These are phyloP conservation scores for Aspergillus ruber DNA, from an alignment of 2,329 filamentous ascomycete species.

Conservation along the genomic window DNA sequence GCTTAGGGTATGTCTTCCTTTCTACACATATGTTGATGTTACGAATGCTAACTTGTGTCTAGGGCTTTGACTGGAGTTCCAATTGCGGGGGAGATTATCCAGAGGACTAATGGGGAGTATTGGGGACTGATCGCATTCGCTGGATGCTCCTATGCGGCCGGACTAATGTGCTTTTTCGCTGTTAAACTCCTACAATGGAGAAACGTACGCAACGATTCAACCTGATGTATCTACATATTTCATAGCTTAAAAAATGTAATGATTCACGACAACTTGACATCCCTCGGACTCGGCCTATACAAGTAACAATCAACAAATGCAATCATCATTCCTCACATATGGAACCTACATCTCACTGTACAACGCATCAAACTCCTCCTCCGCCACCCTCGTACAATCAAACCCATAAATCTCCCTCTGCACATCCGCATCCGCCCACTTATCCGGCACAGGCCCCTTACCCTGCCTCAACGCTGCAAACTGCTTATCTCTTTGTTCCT, in stretches of 20 bases:
- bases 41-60: neutral
- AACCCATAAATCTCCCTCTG: slow-evolving; percentile 60
- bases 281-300: neutral
- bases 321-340: neutral
- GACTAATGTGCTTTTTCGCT: slow-evolving; percentile 12
- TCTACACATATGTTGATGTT: neutral
- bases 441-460: slow-evolving; percentile 48
- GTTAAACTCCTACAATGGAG: slow-evolving; percentile 4
- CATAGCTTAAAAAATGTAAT: neutral
- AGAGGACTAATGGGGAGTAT: slow-evolving; percentile 19
- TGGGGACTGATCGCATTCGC: slow-evolving; percentile 21
- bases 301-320: neutral
- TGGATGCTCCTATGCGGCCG: slow-evolving; percentile 14
- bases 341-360: slow-evolving; percentile 1
- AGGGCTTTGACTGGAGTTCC: slow-evolving; percentile 21
- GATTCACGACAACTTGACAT: neutral
- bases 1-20: slow-evolving; percentile 12
- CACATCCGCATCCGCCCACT: slow-evolving; percentile 63
- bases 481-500: slow-evolving; percentile 50
- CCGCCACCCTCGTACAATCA: slow-evolving; percentile 42
- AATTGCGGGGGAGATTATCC: slow-evolving; percentile 23
- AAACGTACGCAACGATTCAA: neutral
- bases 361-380: slow-evolving; percentile 1
- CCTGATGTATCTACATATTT: neutral
- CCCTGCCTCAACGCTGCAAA: slow-evolving; percentile 47